phyloP scores from a whole-genome alignment of 805 yeast species.

The Saccharomyces eubayanus region DNA sequence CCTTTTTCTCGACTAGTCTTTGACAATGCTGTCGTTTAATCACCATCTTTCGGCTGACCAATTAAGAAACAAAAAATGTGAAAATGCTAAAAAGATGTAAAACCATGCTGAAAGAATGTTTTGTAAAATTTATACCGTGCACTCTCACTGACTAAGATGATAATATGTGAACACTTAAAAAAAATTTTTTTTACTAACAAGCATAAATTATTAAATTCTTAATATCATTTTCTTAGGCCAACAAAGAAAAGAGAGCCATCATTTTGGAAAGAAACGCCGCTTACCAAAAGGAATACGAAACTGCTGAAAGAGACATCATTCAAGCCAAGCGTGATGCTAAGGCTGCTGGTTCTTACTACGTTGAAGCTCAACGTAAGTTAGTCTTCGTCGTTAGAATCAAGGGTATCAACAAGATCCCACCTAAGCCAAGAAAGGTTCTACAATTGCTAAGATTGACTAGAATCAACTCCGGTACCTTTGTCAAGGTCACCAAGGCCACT shows the following conservation, averaged over 20 bases:
- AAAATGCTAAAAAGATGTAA: background rate
- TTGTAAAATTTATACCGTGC: background rate
- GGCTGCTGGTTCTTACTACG: conserved; percentile 90
- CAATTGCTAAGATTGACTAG: conserved; percentile 89
- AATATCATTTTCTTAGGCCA: conserved; percentile 31
- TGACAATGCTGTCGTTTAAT: conserved; percentile 63
- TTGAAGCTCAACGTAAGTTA: conserved; percentile 88
- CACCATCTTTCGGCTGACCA: conserved; percentile 73
- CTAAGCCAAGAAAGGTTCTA: conserved; percentile 98
- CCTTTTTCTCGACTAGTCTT: conserved; percentile 51
- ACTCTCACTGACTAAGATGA: background rate
- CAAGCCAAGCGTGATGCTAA: conserved; percentile 88
- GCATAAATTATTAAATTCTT: background rate
- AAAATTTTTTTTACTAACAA: background rate
- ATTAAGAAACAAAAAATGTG: background rate
- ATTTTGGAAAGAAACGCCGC: conserved; percentile 92
- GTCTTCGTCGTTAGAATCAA: conserved; percentile 96
- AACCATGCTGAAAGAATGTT: background rate
- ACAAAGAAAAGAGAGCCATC: conserved; percentile 53
- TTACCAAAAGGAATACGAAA: conserved; percentile 90
- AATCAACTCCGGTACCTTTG: conserved; percentile 92
- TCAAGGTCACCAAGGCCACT: conserved; percentile 93
- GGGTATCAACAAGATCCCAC: conserved; percentile 98
- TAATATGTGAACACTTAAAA: background rate
- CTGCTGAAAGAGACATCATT: conserved; percentile 81